Conservation (phyloP, 257 asterid species). For the Nicotiana noctiflora region DNA sequence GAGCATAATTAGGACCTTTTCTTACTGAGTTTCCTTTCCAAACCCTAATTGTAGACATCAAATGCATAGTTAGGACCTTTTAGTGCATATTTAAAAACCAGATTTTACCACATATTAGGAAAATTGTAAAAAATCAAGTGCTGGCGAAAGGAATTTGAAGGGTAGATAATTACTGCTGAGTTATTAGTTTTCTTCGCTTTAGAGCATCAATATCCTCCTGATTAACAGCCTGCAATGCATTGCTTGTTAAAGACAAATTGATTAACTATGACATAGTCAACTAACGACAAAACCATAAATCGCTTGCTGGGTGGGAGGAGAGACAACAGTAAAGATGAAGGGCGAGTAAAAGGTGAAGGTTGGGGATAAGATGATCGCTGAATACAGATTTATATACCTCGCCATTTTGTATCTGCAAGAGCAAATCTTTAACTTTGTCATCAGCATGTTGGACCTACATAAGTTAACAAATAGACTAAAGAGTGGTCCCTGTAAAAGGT, state of each 20-base stretch:
- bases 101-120: not conserved
- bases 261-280: not conserved
- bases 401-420: constrained; percentile 52
- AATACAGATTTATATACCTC: constrained; percentile 41
- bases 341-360: not conserved
- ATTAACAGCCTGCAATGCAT: constrained; percentile 45
- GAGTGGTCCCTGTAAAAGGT: not conserved
- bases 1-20: constrained; percentile 89
- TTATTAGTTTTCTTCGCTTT: constrained; percentile 72
- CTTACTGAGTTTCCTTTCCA: constrained; percentile 86
- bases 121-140: not conserved
- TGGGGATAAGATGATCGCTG: not conserved
- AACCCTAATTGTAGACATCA: constrained; percentile 24
- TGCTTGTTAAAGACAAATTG: not conserved
- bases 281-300: not conserved
- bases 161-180: constrained; percentile 51
- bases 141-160: not conserved
- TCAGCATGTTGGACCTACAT: constrained; percentile 62
- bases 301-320: not conserved
- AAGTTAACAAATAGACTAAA: constrained; percentile 1
- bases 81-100: constrained; percentile 6
- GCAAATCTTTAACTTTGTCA: constrained; percentile 64
- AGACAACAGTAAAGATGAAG: not conserved
- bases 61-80: too few species aligned
- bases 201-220: constrained; percentile 73